These are phyloP conservation scores for Cryptosporidium meleagridis DNA, from an alignment of 169 alveolate species.

Conservation along the genomic window DNA sequence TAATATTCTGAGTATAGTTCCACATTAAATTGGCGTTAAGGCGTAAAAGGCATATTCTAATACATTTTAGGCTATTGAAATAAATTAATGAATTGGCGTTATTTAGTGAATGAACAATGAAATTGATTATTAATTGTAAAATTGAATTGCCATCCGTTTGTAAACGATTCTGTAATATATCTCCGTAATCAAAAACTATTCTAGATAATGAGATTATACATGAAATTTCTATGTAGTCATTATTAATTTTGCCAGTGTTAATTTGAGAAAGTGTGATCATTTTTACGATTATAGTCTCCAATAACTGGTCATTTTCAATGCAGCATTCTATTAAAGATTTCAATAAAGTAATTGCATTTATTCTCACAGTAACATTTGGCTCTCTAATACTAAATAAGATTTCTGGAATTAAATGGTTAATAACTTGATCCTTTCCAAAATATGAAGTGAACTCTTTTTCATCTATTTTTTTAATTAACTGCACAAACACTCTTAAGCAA, in stretches of 20 bases:
- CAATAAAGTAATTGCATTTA: constrained; percentile 33
- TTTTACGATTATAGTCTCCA: constrained; percentile 33
- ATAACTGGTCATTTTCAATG: not conserved
- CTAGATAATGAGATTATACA: constrained; percentile 39
- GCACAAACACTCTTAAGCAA: constrained; percentile 38
- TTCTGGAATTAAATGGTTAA: constrained; percentile 53
- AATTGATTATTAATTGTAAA: not conserved
- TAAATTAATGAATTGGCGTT: constrained; percentile 5
- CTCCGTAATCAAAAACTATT: constrained; percentile 54
- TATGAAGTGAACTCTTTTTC: constrained; percentile 9
- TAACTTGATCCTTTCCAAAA: constrained; percentile 22
- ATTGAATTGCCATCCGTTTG: not conserved
- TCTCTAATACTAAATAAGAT: constrained; percentile 44
- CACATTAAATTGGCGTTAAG: not conserved
- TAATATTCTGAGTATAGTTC: not conserved
- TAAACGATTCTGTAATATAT: not conserved
- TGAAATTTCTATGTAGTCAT: constrained; percentile 21
- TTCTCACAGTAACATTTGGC: constrained; percentile 33
- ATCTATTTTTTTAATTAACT: constrained; percentile 20
- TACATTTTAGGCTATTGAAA: constrained; percentile 15
- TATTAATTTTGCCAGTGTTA: not conserved
- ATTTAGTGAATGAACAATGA: not conserved
- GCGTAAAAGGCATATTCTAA: constrained; percentile 11
- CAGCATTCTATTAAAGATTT: constrained; percentile 47
- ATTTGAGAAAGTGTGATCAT: constrained; percentile 44